Percentiles rank a stretch among this genome's conserved stretches.
Evolutionary conservation across 2,329 filamentous ascomycete genomes (phyloP).

Genomic region (Arthroderma sp.): DNA sequence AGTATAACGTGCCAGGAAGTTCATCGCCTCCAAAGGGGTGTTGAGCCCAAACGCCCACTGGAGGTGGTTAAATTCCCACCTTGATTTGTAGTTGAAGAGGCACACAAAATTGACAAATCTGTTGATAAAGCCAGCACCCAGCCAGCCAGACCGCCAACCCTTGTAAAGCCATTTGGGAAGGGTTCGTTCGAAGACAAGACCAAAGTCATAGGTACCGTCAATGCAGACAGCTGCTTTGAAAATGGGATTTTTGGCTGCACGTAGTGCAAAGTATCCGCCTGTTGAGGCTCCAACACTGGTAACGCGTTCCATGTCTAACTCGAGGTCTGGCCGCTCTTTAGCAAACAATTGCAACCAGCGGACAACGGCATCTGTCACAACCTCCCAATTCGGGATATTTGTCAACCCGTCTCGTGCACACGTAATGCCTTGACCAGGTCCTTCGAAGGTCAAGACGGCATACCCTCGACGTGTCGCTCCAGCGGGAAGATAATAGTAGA

Average conservation of each 20-base stretch:
- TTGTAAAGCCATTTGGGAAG: conserved; percentile 13
- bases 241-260: conserved; percentile 28
- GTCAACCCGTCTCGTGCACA: conserved; percentile 17
- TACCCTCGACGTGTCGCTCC: conserved; percentile 25
- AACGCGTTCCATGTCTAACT: conserved; percentile 27
- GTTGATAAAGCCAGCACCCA: conserved; percentile 18
- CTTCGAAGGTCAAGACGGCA: conserved; percentile 34
- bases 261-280: conserved; percentile 36
- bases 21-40: background rate
- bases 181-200: conserved; percentile 16
- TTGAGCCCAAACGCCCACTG: background rate
- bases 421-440: conserved; percentile 33
- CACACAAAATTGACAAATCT: conserved; percentile 9
- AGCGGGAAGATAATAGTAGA: conserved; percentile 23
- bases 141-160: conserved; percentile 16
- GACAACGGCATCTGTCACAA: conserved; percentile 21
- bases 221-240: conserved; percentile 33
- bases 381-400: conserved; percentile 29
- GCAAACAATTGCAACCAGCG: conserved; percentile 16
- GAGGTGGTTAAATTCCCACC: conserved; percentile 16
- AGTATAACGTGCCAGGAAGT: background rate
- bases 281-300: conserved; percentile 28
- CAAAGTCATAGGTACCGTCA: conserved; percentile 27
- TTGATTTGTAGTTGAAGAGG: conserved; percentile 12
- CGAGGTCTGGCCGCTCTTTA: conserved; percentile 1